Conservation (phyloP, 73 alveolate genomes). For the Tetrahymena malaccensis region DNA sequence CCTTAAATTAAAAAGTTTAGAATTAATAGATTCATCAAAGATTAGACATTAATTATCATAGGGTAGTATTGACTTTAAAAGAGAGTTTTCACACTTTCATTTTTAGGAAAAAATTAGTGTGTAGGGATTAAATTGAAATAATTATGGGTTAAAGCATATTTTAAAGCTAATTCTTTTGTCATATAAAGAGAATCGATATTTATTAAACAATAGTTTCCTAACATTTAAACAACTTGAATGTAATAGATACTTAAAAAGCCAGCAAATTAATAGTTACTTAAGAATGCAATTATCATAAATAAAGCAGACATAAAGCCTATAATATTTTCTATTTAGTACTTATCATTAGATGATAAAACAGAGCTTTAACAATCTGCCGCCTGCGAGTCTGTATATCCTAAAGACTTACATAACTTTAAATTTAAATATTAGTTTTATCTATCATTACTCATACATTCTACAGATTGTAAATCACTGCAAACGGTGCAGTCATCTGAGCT, state of each 20-base stretch:
- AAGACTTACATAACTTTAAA: not conserved
- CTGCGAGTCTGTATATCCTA: not conserved
- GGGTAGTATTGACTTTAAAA: not conserved
- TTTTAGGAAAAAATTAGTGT: not conserved
- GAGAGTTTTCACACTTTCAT: not conserved
- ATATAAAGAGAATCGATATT: not conserved
- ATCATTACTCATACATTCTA: not conserved
- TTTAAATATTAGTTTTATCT: not conserved
- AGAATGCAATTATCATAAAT: not conserved
- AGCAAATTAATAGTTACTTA: not conserved
- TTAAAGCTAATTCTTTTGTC: not conserved
- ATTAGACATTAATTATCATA: not conserved
- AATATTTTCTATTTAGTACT: not conserved
- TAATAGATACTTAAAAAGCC: not conserved
- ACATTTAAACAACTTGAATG: not conserved
- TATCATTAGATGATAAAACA: not conserved
- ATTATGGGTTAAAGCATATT: not conserved
- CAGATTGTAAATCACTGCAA: not conserved
- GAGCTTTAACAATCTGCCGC: not conserved
- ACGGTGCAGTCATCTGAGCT: not conserved
- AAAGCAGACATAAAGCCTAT: not conserved
- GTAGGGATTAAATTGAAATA: not conserved
- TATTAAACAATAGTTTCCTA: not conserved
- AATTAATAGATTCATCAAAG: not conserved
- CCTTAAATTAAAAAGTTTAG: not conserved